Conservation (phyloP, 2,329 filamentous ascomycete species). For the Periconia digitata region DNA sequence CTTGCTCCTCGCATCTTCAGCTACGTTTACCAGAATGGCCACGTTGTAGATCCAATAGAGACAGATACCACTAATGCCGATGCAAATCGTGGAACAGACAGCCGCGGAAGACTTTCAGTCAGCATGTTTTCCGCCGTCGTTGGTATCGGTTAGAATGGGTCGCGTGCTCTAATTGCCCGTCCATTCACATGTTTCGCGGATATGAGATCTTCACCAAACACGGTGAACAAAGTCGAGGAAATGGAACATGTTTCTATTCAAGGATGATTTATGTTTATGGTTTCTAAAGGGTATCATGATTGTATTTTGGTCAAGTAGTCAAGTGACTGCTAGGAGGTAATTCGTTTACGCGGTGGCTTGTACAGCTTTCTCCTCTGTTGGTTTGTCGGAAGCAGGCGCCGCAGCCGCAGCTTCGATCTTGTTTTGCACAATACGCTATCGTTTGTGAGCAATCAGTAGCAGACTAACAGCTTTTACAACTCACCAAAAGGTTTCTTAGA, state of each 20-base stretch:
- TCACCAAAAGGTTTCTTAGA: slow-evolving; percentile 82
- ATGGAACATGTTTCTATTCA: not conserved
- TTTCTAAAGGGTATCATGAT: slow-evolving; percentile 33
- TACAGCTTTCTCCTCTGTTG: slow-evolving; percentile 21
- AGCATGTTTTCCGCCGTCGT: no score
- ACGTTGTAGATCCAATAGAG: no score
- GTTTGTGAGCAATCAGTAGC: slow-evolving; percentile 16
- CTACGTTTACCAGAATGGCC: no score
- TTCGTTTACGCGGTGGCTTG: slow-evolving; percentile 1
- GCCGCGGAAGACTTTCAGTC: no score
- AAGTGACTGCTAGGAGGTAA: not conserved
- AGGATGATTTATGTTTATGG: not conserved
- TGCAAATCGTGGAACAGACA: no score
- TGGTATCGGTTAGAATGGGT: no score
- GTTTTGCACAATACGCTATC: slow-evolving; percentile 49
- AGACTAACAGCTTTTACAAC: slow-evolving; percentile 35
- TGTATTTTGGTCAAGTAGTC: not conserved
- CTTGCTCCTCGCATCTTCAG: no score
- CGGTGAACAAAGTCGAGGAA: not conserved
- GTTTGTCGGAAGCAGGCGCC: slow-evolving; percentile 16
- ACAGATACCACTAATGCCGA: no score
- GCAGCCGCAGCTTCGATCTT: slow-evolving; percentile 37
- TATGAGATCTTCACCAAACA: not conserved
- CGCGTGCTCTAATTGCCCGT: no score
- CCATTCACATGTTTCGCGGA: no score